Evolutionary conservation across 140 eudicot species (phyloP).

Genomic region (Oenanthe javanica): DNA sequence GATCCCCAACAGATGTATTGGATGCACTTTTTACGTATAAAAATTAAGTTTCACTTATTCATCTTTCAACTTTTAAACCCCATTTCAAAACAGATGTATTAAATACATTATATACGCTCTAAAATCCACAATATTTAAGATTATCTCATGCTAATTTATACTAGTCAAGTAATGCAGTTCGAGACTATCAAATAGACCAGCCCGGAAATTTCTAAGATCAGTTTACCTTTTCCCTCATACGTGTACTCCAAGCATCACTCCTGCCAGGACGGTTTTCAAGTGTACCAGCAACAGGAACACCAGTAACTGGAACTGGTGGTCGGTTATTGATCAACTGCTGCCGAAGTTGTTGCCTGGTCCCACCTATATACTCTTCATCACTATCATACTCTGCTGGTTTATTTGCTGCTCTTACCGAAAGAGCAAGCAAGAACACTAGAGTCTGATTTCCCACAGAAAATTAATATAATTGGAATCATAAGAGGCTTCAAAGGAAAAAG

Average conservation of each 20-base stretch:
- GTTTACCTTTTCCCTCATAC: slow-evolving; percentile 89
- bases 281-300: slow-evolving; percentile 60
- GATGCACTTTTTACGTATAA: not conserved
- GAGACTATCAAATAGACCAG: not conserved
- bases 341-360: slow-evolving; percentile 70
- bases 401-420: slow-evolving; percentile 76
- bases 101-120: not conserved
- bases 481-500: slow-evolving; percentile 3
- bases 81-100: not conserved
- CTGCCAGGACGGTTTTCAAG: slow-evolving; percentile 73
- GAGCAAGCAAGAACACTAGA: slow-evolving; percentile 75
- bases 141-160: not conserved
- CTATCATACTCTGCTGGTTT: slow-evolving; percentile 80
- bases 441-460: slow-evolving; percentile 42
- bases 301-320: slow-evolving; percentile 50
- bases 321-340: slow-evolving; percentile 68
- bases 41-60: not conserved
- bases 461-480: slow-evolving; percentile 3
- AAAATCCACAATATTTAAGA: not conserved
- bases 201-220: not conserved
- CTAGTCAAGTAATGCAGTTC: not conserved
- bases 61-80: not conserved
- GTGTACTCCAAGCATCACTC: slow-evolving; percentile 93
- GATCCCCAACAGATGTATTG: not conserved
- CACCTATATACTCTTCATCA: slow-evolving; percentile 85